Base-by-base conservation (phyloP, 371 early-diverging fungal species). In the Saksenaea vasiformis region DNA sequence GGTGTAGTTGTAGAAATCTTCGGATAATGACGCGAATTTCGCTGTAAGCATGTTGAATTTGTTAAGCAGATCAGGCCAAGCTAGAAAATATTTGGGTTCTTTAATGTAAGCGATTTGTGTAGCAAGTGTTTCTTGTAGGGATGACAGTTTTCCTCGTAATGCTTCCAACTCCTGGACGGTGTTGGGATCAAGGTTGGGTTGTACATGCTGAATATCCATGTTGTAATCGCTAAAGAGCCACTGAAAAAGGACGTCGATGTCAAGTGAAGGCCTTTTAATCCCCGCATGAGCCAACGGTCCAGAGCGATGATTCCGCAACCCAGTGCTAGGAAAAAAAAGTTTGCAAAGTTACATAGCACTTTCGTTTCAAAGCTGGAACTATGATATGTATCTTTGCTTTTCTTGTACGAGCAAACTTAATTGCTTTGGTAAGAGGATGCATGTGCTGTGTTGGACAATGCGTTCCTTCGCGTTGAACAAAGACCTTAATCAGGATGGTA, bases 1-100 rank as follows among this genome's bases (percentile, higher is more conserved):
- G 60, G 76, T 73, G 43, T 77, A 64, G 31, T 58, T 56, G 57
- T 82, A 76, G 39, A 82, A 87, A 62, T 69, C 85, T 68, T 76
- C 85, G 61, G 79, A 79, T 41, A 74, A 72, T 11, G 69, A 79
- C 34, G 74, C 82, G 67, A 84, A 88, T 55, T 83, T 84, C 26
- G 87, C 87, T 2, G 86, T 87, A 34, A 88, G 66, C 72, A 86
- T 85, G 67, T 88, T 88, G 79, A 88, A 88, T 69, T 88, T 88
- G 77, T 85, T 88, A 34, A 88, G 71, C 17, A 88, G 71, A 68
- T 84, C 84, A 0, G 84, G 84, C 84, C 84, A 80, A 1, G 73
- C 78, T 38, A 79, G 77, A 0, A 74, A 76, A 51, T 71, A 79
- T 59, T 79, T 76, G 2, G 81, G 80, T 54, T 79, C 79, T 56